Conservation (phyloP, 192 early-diverging fungal genomes). For the Fimicolochytrium jonesii region DNA sequence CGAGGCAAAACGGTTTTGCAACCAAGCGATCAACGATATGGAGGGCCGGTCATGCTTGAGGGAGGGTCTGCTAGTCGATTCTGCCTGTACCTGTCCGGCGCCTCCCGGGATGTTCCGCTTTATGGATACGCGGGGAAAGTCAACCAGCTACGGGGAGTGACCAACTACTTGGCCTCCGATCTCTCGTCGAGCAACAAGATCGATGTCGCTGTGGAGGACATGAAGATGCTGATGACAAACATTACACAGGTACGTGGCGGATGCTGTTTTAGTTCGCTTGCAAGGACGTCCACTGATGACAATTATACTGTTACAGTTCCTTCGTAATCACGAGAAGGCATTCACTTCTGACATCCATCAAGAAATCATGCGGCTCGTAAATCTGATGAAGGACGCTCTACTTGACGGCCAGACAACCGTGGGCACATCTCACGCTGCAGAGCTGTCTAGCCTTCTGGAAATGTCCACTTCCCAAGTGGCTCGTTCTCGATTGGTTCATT, state of each 20-base stretch:
- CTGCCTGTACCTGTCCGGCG: neutral
- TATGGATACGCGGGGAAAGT: constrained; percentile 30
- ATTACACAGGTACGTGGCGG: neutral
- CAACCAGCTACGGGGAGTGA: constrained; percentile 19
- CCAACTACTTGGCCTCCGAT: neutral
- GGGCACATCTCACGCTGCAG: too few species aligned
- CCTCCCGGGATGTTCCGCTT: constrained; percentile 26
- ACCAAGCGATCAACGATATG: neutral
- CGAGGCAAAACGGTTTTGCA: neutral
- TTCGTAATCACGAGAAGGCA: constrained; percentile 1
- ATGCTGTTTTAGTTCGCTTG: too few species aligned
- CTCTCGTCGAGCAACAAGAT: neutral
- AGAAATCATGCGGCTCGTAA: neutral
- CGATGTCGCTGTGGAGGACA: neutral
- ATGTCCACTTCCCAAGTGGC: too few species aligned
- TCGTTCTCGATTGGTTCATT: too few species aligned
- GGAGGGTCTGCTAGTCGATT: constrained; percentile 2
- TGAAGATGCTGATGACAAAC: neutral
- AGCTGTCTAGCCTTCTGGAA: too few species aligned
- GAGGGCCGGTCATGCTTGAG: constrained; percentile 4
- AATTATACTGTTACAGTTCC: constrained; percentile 1
- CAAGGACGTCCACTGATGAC: too few species aligned
- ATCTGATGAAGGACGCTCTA: too few species aligned
- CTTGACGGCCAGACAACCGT: too few species aligned
- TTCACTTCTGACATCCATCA: neutral